Percentiles rank a stretch among this genome's conserved stretches.
Evolutionary conservation across 78 protist species (phyloP).

Genomic region (Isochrysis galbana): DNA sequence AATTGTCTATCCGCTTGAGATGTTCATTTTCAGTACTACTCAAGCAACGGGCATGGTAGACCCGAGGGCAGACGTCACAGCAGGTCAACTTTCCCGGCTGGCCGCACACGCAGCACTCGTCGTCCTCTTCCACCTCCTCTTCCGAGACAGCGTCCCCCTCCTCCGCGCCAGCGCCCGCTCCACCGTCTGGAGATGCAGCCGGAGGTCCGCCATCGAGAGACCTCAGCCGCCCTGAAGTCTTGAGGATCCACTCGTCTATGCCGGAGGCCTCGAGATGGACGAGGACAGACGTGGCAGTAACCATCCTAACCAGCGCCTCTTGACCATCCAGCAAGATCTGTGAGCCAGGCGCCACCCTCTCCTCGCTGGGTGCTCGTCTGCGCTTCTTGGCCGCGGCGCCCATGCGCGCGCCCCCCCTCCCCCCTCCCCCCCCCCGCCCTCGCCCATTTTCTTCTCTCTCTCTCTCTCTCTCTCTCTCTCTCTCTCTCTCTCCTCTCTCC

Average conservation of each 20-base stretch:
- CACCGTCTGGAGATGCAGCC: neutral
- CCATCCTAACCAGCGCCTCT: neutral
- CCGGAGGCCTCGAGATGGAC: neutral
- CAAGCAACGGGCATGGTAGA: neutral
- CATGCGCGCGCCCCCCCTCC: too few species aligned
- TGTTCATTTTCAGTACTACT: neutral
- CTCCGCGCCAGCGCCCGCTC: neutral
- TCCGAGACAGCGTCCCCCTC: neutral
- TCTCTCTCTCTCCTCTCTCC: too few species aligned
- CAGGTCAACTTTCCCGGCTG: neutral
- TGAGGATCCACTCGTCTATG: neutral
- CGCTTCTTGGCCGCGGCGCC: too few species aligned
- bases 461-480: too few species aligned
- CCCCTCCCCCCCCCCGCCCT: too few species aligned
- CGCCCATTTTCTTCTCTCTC: too few species aligned
- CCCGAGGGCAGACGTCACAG: constrained; percentile 21
- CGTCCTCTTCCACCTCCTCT: neutral
- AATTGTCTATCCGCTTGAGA: neutral
- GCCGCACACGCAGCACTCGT: neutral
- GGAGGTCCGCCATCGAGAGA: neutral
- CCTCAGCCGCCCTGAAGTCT: neutral
- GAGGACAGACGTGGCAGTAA: neutral
- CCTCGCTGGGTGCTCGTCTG: too few species aligned
- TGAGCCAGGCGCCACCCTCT: too few species aligned
- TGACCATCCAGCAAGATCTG: too few species aligned